Evolutionary conservation across 352 stramenopile genomes (phyloP), one percentile per base, ranked within the genome.

Genomic region (Pythium aphanidermatum): DNA sequence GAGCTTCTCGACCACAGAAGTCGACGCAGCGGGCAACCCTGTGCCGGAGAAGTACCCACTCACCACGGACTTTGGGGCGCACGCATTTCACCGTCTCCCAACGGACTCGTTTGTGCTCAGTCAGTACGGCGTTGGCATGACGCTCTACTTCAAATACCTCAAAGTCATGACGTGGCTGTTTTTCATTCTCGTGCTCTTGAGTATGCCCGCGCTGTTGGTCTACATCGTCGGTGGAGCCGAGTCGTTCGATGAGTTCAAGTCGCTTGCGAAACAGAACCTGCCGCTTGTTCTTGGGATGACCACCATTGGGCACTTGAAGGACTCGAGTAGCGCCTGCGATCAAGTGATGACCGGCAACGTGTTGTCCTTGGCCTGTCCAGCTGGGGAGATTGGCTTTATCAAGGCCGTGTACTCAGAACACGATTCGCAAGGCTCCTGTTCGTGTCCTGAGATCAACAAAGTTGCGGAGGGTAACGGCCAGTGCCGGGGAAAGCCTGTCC

Each of bases 71-170:
- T 89, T 92, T 60, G 77, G 75, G n/a, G 81, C 71, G 5, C 81
- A 90, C 42, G 64, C 70, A 13, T 92, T 92, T 44, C 77, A 90
- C 30, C 61, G 71, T 2, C 46, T 86, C 21, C 77, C 80, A 0
- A 88, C 77, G 19, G 77, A 89, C 55, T 89, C 81, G 38, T 46
- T 66, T 46, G 77, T 90, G 12, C 54, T 90, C 41, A 89, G 79
- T 35, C 80, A 82, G 34, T 87, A 89, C 59, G 71, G 75, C 17
- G 51, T 92, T 13, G 78, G 74, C 40, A 81, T 89, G 45, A 75
- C 67, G 6, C 68, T 90, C 25, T 90, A 90, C 60, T 92, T 92
- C 66, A 87, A 86, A 52, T 92, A 85, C 70, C 71, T 92, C 54
- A 92, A 92, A 48, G 80, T 85, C 46, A 83, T 92, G 53, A 58